Conservation (phyloP, 768 basidiomycete species). For the Polyporus arcularius region DNA sequence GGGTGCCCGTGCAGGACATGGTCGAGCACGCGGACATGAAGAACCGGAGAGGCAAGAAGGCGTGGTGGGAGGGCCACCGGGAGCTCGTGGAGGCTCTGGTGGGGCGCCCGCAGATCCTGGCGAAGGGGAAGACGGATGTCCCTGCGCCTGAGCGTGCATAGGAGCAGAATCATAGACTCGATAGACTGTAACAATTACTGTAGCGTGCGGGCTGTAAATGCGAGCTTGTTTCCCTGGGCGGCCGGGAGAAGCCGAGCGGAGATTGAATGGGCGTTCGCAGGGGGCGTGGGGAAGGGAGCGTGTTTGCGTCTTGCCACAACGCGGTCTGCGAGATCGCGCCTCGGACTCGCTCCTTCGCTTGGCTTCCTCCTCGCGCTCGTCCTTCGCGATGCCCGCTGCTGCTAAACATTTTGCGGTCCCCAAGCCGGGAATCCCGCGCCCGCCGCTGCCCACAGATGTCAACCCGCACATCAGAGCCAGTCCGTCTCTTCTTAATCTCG, state of each 20-base stretch:
- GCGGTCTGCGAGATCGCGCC: conserved; percentile 21
- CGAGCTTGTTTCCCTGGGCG: neutral
- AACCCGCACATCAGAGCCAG: conserved; percentile 30
- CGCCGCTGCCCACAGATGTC: conserved; percentile 21
- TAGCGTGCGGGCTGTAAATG: neutral
- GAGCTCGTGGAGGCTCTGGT: conserved; percentile 74
- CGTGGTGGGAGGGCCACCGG: conserved; percentile 78
- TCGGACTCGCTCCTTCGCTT: conserved; percentile 14
- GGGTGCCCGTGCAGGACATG: conserved; percentile 87
- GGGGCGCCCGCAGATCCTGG: conserved; percentile 57
- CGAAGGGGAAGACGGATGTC: conserved; percentile 15
- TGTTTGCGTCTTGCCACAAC: conserved; percentile 17
- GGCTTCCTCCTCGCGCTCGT: conserved; percentile 6
- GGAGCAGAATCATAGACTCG: neutral
- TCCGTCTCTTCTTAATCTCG: conserved; percentile 22
- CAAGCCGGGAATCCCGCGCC: conserved; percentile 19
- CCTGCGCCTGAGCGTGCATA: neutral
- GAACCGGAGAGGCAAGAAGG: conserved; percentile 74
- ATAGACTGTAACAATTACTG: conserved; percentile 6
- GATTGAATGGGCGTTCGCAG: conserved; percentile 10
- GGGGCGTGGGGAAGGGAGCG: neutral
- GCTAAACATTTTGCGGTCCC: conserved; percentile 19
- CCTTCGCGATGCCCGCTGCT: conserved; percentile 16
- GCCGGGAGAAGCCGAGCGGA: conserved; percentile 16
- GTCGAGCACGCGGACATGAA: conserved; percentile 86